Evolutionary conservation across 306 rosid genomes (phyloP), one percentile per base, ranked within the genome.

Genomic region (Lathyrus tuberosus): DNA sequence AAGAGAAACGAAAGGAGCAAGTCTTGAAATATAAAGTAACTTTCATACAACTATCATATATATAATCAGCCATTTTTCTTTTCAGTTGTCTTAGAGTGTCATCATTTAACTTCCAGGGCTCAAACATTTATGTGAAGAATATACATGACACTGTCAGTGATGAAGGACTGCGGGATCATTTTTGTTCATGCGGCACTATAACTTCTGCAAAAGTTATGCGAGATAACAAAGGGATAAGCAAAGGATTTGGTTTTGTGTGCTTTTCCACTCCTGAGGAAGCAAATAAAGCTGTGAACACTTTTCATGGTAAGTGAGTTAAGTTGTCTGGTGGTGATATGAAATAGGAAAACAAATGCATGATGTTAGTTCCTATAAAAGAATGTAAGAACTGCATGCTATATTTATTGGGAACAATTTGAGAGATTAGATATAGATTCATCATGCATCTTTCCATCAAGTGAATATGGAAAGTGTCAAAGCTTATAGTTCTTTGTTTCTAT

Each of bases 241-340:
- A 73, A 73, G 98, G 98, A 59, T 92, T 89, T 82, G 96, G 98
- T 67, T 92, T 92, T 80, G 88, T 92, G 54, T 87, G 95, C 81
- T 92, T 89, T 81, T 87, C 95, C 71, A 84, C 81, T 60, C 88
- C 91, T 2, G 96, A 87, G 82, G 98, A 92, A 82, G 98, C 96
- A 42, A 83, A 77, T 59, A 89, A 85, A 82, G 98, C 96, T 61
- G 96, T 92, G 79, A 86, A 59, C 66, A 79, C 86, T 52, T 87
- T 86, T 77, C 95, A 89, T 26, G 98, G 98, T n/a, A 67, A 77
- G 81, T 58, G 58, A 63, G 70, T 71, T 69, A 30, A 41, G 62
- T 53, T 31, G 48, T 53, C 15, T 10, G 65, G 62, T 40, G 38
- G 26, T 57, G 16, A 22, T 31, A 69, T 56, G 54, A 74, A 79